Base-by-base conservation (phyloP, 352 stramenopile species). In the Pythium rhizo-oryzae region DNA sequence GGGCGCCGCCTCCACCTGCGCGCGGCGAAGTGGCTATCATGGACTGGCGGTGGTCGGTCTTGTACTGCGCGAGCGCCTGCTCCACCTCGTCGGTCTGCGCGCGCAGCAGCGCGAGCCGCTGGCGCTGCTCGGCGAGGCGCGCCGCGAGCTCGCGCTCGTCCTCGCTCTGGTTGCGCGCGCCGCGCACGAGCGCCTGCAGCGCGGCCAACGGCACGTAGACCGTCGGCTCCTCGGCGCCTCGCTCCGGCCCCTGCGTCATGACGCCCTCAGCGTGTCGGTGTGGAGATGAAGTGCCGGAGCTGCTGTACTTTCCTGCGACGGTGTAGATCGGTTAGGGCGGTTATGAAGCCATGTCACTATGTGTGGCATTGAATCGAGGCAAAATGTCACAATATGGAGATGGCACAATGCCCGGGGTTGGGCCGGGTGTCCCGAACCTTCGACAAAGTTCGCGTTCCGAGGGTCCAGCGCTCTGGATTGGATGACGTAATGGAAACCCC, bases 141-240 rank as follows among this genome's bases (percentile, higher is more conserved):
- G 69, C 46, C 8, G 74, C 59, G 28, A 90, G 65, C 50, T 39
- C 69, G 16, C 74, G 67, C 64, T 80, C 77, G 25, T 90, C 79
- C 1, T 74, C 53, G 25, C 72, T 33, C n/a, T 86, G 79, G 28
- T 65, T 54, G 4, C 79, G 70, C 15, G 79, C 69, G 3, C 76
- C 75, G 18, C 68, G 23, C 8, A 90, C 52, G 11, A 87, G 76
- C 21, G 66, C 35, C 49, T 77, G 76, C 44, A 90, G 70, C 53
- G 75, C 77, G 21, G 76, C 67, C 8, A 77, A 67, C 18, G 79
- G 79, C 49, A 84, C 81, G 55, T 84, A 82, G 52, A 83, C 63
- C 55, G 69, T 77, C 44, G 44, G 13, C n/a, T 57, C 39, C 4
- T 54, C 44, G 5, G 16, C 50, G 21, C 25, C n/a, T 19, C 19